Base-by-base conservation (phyloP, 441 rosid genomes). In the Sinapis alba region DNA sequence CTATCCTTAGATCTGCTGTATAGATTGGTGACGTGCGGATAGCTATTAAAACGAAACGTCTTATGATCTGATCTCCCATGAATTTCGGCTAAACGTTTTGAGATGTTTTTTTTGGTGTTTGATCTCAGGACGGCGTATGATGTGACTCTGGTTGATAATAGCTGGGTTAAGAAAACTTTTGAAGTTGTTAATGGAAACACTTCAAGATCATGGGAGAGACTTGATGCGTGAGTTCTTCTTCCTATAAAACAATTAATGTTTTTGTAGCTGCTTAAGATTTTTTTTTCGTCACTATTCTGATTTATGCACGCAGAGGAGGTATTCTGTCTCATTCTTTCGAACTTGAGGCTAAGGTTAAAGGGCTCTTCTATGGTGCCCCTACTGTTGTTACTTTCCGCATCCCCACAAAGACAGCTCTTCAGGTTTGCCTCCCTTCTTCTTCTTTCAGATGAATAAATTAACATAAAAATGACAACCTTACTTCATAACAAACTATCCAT, bases 141-240 rank as follows among this genome's bases (percentile, higher is more conserved):
- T 69, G 88, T 95, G 74, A 90, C 84, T 75, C 83, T 93, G 26
- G 47, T 72, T 16, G 98, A 93, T 78, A 86, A 80, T 53, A 74
- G 82, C 73, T 95, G 98, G 98, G 86, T 89, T 56, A 63, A 86
- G 78, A 87, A 81, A 23, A 54, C 57, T 12, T 95, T 95, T 76
- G 85, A 83, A 58, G 75, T 87, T 60, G 78, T 95, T 78, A 83
- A 75, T 60, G 99, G 98, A 23, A 95, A 93, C 86, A 81, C 80
- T 69, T 87, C 98, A 21, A 84, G 63, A 61, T 87, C 99, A 58
- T 95, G 99, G 99, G 99, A 93, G 74, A 87, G 95, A 74, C 98
- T 93, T 65, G 98, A 95, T 82, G 92, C 88, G 98, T 91, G 83
- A 88, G 97, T 88, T 36, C 26, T 69, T 34, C 54, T 58, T 64